A percentile compares a stretch with the other conserved stretches of the same genome.
Evolutionary conservation across 2,329 filamentous ascomycete species (phyloP).

Genomic region (Myriangium duriaei): DNA sequence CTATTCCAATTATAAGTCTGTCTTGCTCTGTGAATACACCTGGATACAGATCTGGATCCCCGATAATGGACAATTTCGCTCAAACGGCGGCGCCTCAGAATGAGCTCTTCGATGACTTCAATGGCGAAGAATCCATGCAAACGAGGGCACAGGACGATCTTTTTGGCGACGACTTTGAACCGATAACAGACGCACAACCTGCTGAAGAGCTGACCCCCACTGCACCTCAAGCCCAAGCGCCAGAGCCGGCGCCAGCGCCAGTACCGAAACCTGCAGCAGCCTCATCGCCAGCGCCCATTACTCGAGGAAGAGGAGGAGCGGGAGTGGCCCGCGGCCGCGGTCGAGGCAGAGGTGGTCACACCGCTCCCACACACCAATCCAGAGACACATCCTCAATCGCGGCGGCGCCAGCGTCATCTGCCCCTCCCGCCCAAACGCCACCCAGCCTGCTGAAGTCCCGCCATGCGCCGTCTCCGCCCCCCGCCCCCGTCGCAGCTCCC

Average conservation of each 20-base stretch:
- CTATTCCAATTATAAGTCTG: too few relatives aligned
- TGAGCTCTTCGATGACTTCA: constrained; percentile 23
- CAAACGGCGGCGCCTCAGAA: constrained; percentile 23
- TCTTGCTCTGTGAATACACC: too few relatives aligned
- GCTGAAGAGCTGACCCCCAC: too few relatives aligned
- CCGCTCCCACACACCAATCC: neutral
- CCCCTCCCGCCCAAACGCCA: constrained; percentile 8
- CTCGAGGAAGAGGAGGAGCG: constrained; percentile 13
- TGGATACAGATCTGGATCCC: too few relatives aligned
- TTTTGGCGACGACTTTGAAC: constrained; percentile 39
- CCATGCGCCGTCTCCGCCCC: constrained; percentile 10
- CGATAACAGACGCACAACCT: constrained; percentile 30
- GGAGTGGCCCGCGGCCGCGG: constrained; percentile 16
- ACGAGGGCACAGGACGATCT: constrained; percentile 39
- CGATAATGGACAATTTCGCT: constrained; percentile 19
- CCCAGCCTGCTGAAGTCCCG: constrained; percentile 7
- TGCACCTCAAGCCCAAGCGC: too few relatives aligned
- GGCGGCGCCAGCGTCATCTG: constrained; percentile 1
- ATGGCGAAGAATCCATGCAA: constrained; percentile 34
- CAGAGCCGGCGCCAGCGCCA: constrained; percentile 9
- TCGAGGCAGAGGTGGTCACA: constrained; percentile 14
- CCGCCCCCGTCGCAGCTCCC: constrained; percentile 12
- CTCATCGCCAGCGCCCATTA: constrained; percentile 3
- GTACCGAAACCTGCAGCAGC: constrained; percentile 8
- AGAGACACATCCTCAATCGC: neutral